Evolutionary conservation across 2,329 filamentous ascomycete genomes (phyloP), one percentile per base, ranked within the genome.

Genomic region (Aureobasidium sp.): DNA sequence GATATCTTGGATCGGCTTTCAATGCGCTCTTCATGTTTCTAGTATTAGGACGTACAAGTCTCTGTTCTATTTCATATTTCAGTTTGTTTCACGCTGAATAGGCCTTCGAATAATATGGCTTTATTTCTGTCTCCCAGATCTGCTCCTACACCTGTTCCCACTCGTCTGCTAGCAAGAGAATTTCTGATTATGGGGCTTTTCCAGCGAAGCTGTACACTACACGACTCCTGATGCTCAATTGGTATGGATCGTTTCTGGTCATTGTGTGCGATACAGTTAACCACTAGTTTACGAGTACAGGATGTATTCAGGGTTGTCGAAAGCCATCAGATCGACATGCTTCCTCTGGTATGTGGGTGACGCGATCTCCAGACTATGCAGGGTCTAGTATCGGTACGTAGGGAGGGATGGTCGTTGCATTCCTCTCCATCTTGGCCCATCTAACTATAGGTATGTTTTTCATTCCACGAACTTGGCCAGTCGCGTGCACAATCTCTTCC

Each of bases 11-110:
- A 59, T 59, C 32, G 32, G 55, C 12, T 59, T 27, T 39, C 39
- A 48, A 48, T 48, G 43, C 55, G 55, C 32, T 59, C 17, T 56
- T 56, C 60, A 48, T 62, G 52, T 57, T 55, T 50, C 32, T 57
- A 62, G 39, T 41, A 15, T 56, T 36, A 62, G 29, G 43, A 37
- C 52, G 61, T 51, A 43, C 17, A 29, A 32, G 32, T 51, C 29
- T 43, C 7, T 26, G 12, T 44, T 36, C 32, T 34, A 37, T 46
- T 46, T 60, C 48, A 60, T 59, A 24, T 39, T 48, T 48, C 55
- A 46, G 15, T 24, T 29, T 27, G 20, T 44, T 34, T 57, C 17
- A 37, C 50, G 8, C 29, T 29, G 26, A 48, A 0, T 27, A 52
- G 34, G 34, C 46, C 26, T 47, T 26, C 34, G 24, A 39, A 53